Evolutionary conservation across 768 basidiomycete genomes (phyloP).

Genomic region (Fibroporia radiculosa): DNA sequence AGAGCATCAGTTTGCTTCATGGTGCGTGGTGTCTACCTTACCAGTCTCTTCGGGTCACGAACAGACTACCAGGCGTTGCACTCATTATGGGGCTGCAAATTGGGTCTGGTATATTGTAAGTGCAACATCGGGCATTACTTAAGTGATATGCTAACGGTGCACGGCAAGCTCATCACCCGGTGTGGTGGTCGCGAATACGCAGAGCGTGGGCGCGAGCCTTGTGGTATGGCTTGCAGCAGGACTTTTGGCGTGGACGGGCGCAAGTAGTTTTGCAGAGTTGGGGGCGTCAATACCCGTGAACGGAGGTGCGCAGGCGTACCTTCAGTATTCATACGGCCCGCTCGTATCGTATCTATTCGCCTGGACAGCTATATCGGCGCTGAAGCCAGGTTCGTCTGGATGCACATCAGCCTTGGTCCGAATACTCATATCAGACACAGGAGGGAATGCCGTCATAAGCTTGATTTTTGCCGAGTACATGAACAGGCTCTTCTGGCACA

Average conservation of each 20-base stretch:
- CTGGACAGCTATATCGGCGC: conserved; percentile 87
- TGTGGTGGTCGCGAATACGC: conserved; percentile 80
- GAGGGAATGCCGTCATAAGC: conserved; percentile 75
- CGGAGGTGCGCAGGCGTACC: conserved; percentile 67
- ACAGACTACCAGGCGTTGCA: conserved; percentile 55
- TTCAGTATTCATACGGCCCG: conserved; percentile 84
- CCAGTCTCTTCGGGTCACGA: background rate
- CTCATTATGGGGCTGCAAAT: conserved; percentile 83
- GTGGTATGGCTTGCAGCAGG: conserved; percentile 81
- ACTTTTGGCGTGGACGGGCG: conserved; percentile 89
- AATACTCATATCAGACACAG: no score
- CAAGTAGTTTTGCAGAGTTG: conserved; percentile 88
- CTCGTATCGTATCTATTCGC: conserved; percentile 86
- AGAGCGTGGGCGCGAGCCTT: conserved; percentile 86
- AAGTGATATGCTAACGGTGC: background rate
- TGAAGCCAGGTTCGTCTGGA: conserved; percentile 61
- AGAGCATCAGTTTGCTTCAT: conserved; percentile 69
- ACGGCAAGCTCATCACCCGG: conserved; percentile 95
- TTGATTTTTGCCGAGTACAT: conserved; percentile 91
- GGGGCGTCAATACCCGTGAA: conserved; percentile 81
- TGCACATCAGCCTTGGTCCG: background rate
- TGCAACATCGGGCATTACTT: conserved; percentile 4
- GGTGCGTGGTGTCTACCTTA: conserved; percentile 37
- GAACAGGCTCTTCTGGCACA: conserved; percentile 81
- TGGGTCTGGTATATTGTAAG: conserved; percentile 91